These are phyloP conservation scores for Paxillus involutus DNA, from an alignment of 768 basidiomycete species.

Conservation along the genomic window DNA sequence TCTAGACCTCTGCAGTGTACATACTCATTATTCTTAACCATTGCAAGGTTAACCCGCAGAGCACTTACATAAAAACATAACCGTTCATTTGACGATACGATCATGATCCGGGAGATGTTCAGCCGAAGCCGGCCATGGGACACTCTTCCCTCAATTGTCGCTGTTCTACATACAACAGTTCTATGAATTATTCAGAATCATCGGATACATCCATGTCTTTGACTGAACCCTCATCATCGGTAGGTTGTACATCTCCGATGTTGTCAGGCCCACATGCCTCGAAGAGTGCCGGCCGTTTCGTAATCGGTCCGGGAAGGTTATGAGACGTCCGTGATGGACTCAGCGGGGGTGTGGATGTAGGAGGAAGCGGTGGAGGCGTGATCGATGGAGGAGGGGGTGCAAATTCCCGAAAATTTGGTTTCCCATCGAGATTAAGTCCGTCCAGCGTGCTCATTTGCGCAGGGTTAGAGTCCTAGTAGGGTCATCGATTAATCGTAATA, in stretches of 20 bases:
- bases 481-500: constrained; percentile 17
- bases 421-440: constrained; percentile 11
- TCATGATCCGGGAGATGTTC: no score
- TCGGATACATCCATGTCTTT: constrained; percentile 32
- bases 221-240: constrained; percentile 4
- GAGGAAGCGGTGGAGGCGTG: constrained; percentile 34
- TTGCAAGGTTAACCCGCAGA: no score
- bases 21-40: no score
- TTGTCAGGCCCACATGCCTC: not conserved
- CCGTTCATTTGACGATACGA: no score
- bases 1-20: no score
- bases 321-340: constrained; percentile 6
- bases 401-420: constrained; percentile 10
- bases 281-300: not conserved
- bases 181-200: constrained; percentile 15
- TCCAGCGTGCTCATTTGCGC: constrained; percentile 11
- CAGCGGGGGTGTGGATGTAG: constrained; percentile 19
- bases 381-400: constrained; percentile 34
- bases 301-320: not conserved
- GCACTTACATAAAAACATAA: no score
- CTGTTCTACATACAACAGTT: not conserved
- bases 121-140: no score
- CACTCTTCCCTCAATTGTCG: no score
- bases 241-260: not conserved
- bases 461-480: constrained; percentile 4